Percentiles rank a stretch among this genome's conserved stretches.
These are phyloP conservation scores for Naganishia sp. DNA, from an alignment of 1,284 basidiomycete genomes.

Conservation along the genomic window DNA sequence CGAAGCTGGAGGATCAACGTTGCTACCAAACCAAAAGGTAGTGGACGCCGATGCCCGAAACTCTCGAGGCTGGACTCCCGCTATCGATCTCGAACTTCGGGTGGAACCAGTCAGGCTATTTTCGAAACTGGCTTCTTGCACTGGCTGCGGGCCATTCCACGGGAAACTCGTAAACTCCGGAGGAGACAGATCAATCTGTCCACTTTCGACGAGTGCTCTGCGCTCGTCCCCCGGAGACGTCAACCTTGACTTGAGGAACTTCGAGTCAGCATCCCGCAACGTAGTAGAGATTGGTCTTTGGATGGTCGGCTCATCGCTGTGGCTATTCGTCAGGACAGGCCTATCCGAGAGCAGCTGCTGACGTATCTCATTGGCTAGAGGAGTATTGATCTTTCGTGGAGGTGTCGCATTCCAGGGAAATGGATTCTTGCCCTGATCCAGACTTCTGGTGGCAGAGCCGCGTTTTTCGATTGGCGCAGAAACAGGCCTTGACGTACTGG, in stretches of 20 bases:
- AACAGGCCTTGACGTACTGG: background rate
- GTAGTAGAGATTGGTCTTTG: no score
- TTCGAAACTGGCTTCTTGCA: background rate
- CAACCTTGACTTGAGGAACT: background rate
- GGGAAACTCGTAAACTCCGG: background rate
- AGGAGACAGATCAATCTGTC: background rate
- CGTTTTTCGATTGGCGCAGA: no score
- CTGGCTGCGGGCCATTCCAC: background rate
- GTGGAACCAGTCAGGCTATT: background rate
- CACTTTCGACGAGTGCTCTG: background rate
- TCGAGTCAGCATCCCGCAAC: background rate
- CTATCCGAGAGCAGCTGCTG: slow-evolving; percentile 1
- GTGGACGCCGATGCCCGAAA: background rate
- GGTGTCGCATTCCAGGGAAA: slow-evolving; percentile 3
- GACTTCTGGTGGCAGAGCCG: no score
- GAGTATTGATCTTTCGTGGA: background rate
- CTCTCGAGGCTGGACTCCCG: background rate
- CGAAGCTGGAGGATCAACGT: background rate
- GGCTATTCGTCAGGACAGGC: background rate
- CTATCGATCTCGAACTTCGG: background rate
- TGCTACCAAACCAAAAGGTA: background rate
- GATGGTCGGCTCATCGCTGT: background rate
- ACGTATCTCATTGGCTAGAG: slow-evolving; percentile 10
- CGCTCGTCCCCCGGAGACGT: background rate
- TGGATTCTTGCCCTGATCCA: background rate